Evolutionary conservation across 1,284 basidiomycete species (phyloP), one percentile per base, ranked within the genome.

Genomic region (Entoloma clypeatum): DNA sequence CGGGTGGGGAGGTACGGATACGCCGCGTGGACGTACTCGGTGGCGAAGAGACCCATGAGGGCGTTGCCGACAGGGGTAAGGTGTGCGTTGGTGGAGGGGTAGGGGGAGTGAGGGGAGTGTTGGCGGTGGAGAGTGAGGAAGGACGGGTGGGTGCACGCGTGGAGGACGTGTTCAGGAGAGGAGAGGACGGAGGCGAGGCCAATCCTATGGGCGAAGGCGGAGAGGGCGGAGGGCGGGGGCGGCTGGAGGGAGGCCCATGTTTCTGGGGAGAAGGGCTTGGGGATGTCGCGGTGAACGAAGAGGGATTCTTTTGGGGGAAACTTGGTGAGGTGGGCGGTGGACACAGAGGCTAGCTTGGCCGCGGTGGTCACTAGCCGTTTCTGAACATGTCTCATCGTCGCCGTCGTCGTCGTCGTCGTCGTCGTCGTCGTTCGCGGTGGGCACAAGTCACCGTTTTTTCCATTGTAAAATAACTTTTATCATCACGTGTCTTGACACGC

Each of bases 1-100:
- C 86, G 78, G 16, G 91, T 92, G 1, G 95, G 95, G 16, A 99
- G 74, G 61, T 96, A 85, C 0, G 96, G 95, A 63, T 88, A 98
- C 33, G 81, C 73, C 6, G 85, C 72, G 45, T 90, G 77, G 22
- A 98, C 66, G 59, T 86, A 81, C 67, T 99, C 95, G 0, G 88
- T 72, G 4, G 90, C 88, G 53, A 98, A 91, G 27, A 98, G 73
- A 38, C 95, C 95, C 58, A 98, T 76, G 39, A 99, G 73, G 1
- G 88, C 78, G 66, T 98, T 98, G 22, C 95, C 95, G 5, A 96
- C 65, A 0, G 77, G 65, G 1, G 86, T 74, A 4, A 97, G 76
- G 34, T 87, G 77, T n/a, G 76, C 82, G 65, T 98, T 97, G 24
- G 77, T 78, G 25, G 66, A 58, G 27, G 78, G 84, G 54, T 60